Conservation (phyloP, 2,329 filamentous ascomycete genomes). For the Trichoderma aggressivum region DNA sequence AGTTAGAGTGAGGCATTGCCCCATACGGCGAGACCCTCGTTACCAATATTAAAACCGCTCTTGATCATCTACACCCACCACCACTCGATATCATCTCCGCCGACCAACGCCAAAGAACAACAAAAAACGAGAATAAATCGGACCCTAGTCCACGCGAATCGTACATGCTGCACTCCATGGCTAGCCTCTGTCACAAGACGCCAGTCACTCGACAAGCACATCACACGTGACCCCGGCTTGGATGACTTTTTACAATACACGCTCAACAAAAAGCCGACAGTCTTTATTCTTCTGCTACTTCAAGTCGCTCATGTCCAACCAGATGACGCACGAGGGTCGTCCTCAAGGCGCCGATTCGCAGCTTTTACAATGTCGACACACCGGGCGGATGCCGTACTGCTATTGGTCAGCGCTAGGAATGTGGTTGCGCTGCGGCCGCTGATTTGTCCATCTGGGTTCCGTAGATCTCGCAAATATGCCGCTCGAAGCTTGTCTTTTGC, state of each 20-base stretch:
- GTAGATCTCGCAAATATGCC: not conserved
- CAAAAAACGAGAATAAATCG: not conserved
- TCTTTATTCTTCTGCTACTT: not conserved
- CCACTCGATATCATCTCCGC: not conserved
- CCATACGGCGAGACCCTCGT: not conserved
- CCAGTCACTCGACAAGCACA: not conserved
- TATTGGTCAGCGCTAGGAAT: constrained; percentile 22
- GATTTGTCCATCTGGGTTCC: constrained; percentile 20
- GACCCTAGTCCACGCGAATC: constrained; percentile 4
- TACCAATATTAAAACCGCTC: not conserved
- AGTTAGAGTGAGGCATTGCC: not conserved
- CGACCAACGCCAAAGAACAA: not conserved
- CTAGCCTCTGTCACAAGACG: not conserved
- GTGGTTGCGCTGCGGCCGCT: constrained; percentile 21
- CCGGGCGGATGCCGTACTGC: not conserved
- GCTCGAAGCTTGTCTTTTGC: not conserved
- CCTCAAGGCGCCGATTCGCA: constrained; percentile 8
- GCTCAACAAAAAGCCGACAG: not conserved
- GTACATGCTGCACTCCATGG: constrained; percentile 15
- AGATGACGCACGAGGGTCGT: constrained; percentile 16
- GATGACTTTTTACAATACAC: not conserved
- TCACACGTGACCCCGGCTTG: constrained; percentile 3
- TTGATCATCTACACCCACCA: not conserved
- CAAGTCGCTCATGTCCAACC: constrained; percentile 14
- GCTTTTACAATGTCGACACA: not conserved